Percentiles rank a stretch among this genome's conserved stretches.
Evolutionary conservation across 2,329 filamentous ascomycete species (phyloP).

Genomic region (Lasiodiplodia gonubiensis): DNA sequence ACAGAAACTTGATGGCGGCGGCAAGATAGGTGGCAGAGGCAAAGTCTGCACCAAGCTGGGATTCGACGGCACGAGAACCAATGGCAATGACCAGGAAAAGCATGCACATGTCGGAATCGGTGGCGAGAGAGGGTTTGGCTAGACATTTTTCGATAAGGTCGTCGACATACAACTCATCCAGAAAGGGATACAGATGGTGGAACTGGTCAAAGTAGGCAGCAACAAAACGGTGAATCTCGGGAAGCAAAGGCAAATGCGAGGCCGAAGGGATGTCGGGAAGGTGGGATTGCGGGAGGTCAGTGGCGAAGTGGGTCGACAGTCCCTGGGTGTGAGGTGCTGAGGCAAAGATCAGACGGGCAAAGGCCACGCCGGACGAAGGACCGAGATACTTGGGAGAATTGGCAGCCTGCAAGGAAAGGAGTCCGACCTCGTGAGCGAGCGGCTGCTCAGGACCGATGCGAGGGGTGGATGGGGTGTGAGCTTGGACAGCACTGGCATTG

Average conservation of each 20-base stretch:
- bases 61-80: constrained; percentile 53
- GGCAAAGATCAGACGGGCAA: constrained; percentile 57
- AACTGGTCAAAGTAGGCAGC: constrained; percentile 57
- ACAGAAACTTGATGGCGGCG: constrained; percentile 55
- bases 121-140: neutral
- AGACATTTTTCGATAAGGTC: constrained; percentile 13
- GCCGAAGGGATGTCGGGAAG: constrained; percentile 26
- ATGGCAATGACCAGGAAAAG: constrained; percentile 53
- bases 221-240: constrained; percentile 51
- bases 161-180: constrained; percentile 57
- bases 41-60: constrained; percentile 51
- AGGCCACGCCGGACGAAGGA: constrained; percentile 62
- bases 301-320: constrained; percentile 34
- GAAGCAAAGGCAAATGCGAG: constrained; percentile 37
- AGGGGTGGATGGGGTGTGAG: neutral
- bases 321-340: constrained; percentile 32
- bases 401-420: constrained; percentile 57
- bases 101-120: neutral
- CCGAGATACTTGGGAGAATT: constrained; percentile 60
- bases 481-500: neutral
- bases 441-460: constrained; percentile 22
- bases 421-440: constrained; percentile 59
- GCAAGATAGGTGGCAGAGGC: constrained; percentile 58
- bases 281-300: constrained; percentile 1
- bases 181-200: constrained; percentile 57